phyloP scores from a whole-genome alignment of 2,329 filamentous ascomycete genomes.

The Huntiella decipiens region DNA sequence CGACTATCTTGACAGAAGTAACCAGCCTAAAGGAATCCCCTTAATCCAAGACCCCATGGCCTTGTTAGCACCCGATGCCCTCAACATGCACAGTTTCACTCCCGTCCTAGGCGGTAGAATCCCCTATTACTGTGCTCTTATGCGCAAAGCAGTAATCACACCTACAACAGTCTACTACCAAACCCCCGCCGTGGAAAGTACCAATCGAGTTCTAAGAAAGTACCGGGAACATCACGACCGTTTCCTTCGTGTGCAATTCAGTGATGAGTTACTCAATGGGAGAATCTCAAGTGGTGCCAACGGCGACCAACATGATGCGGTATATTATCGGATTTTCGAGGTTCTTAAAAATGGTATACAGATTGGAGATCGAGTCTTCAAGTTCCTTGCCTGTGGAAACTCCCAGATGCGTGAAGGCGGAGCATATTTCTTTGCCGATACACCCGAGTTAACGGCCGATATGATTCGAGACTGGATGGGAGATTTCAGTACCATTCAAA shows the following conservation, averaged over 20 bases:
- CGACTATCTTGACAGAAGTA: slow-evolving; percentile 20
- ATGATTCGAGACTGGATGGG: slow-evolving; percentile 79
- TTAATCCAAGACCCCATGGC: slow-evolving; percentile 26
- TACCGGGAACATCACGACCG: slow-evolving; percentile 51
- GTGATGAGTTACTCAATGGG: slow-evolving; percentile 52
- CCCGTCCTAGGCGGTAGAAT: slow-evolving; percentile 21
- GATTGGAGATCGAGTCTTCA: slow-evolving; percentile 64
- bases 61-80: slow-evolving; percentile 11
- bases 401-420: slow-evolving; percentile 86
- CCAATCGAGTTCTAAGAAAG: slow-evolving; percentile 67
- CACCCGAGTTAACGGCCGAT: slow-evolving; percentile 45
- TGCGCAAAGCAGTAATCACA: slow-evolving; percentile 63
- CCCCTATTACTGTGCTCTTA: slow-evolving; percentile 53
- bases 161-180: slow-evolving; percentile 66
- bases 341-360: slow-evolving; percentile 59
- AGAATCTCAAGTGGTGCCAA: slow-evolving; percentile 37
- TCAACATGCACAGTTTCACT: neutral
- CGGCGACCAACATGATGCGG: slow-evolving; percentile 40
- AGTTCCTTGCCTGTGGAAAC: slow-evolving; percentile 87
- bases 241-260: slow-evolving; percentile 79
- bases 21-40: slow-evolving; percentile 35
- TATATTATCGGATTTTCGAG: slow-evolving; percentile 57
- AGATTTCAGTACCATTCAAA: slow-evolving; percentile 57
- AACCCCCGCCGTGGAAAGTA: slow-evolving; percentile 64
- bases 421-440: slow-evolving; percentile 78